These are phyloP conservation scores for Penicillium turbatum DNA, from an alignment of 495 filamentous ascomycete species.

Conservation along the genomic window DNA sequence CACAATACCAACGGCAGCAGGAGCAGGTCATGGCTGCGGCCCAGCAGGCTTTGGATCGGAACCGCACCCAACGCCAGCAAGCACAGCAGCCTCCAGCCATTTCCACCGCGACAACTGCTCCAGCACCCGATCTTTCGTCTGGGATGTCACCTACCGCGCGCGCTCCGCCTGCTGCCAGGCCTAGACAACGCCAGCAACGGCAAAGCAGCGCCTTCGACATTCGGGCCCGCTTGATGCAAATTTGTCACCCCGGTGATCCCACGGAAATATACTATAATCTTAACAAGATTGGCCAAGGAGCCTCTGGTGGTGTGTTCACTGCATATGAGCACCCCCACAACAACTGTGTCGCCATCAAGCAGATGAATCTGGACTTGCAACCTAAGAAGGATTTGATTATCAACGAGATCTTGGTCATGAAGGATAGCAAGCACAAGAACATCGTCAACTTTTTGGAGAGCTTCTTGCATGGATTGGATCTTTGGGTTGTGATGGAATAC, in stretches of 20 bases:
- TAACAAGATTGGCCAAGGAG: slow-evolving; percentile 95
- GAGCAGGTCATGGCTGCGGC: slow-evolving; percentile 71
- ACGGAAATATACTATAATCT: slow-evolving; percentile 80
- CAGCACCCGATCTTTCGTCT: slow-evolving; percentile 23
- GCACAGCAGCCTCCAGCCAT: slow-evolving; percentile 21
- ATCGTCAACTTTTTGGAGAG: slow-evolving; percentile 99
- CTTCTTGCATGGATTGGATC: slow-evolving; percentile 78
- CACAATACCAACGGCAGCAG: slow-evolving; percentile 81
- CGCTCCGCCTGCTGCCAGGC: slow-evolving; percentile 57
- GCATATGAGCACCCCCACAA: slow-evolving; percentile 81
- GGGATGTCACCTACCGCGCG: slow-evolving; percentile 56
- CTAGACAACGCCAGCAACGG: slow-evolving; percentile 68
- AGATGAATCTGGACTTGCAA: slow-evolving; percentile 98
- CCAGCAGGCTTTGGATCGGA: slow-evolving; percentile 64
- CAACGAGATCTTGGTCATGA: slow-evolving; percentile 99
- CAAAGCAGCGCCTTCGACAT: slow-evolving; percentile 79
- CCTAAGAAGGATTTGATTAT: slow-evolving; percentile 99
- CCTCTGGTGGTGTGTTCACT: slow-evolving; percentile 92
- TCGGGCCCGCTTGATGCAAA: slow-evolving; percentile 72
- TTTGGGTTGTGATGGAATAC: slow-evolving; percentile 99
- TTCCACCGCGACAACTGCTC: slow-evolving; percentile 19
- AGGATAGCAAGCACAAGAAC: slow-evolving; percentile 95
- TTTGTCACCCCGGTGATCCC: slow-evolving; percentile 86
- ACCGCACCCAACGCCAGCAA: slow-evolving; percentile 62
- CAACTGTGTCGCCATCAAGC: slow-evolving; percentile 93